Evolutionary conservation across 345 rosid genomes (phyloP), one percentile per base, ranked within the genome.

Genomic region (Arabis hirsuta): DNA sequence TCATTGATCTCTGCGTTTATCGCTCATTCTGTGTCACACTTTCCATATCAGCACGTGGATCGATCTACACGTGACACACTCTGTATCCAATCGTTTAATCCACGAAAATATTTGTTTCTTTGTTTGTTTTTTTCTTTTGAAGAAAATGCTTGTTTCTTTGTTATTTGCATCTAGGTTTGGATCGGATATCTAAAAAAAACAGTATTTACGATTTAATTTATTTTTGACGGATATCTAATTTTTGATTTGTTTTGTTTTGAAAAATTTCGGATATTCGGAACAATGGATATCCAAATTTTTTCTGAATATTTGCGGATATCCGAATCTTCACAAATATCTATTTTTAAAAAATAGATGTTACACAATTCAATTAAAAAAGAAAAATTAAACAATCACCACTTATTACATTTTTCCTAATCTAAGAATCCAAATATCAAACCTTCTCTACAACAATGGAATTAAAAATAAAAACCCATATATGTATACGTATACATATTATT

Each of bases 21-120:
- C 34, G 47, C 54, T 65, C 45, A 4, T 44, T 20, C 65, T 55
- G 65, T 65, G 45, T 65, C 72, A 47, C 77, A 65, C 66, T 44
- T 73, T 73, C 52, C 53, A 56, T 56, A 26, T 27, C 65, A 39
- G 12, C 73, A 74, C 73, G 73, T 67, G 73, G 67, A 41, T 65
- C 45, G 67, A 29, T 65, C 45, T 27, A 65, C 72, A 36, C 64
- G 64, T 55, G 63, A 47, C 43, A 47, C 43, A 46, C 32, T 9
- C 14, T 53, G 55, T 62, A 53, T 71, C 64, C 72, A 65, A n/a
- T 65, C 53, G 42, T 22, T 54, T 46, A 43, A 53, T 38, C 58
- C 36, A 50, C 47, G 12, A 22, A 5, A 60, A 27, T 7, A 20
- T 22, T 4, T 1, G 12, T 60, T 60, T 39, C 38, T 12, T 22